These are phyloP conservation scores for Neobulgaria alba DNA, from an alignment of 2,329 filamentous ascomycete genomes.

Conservation along the genomic window DNA sequence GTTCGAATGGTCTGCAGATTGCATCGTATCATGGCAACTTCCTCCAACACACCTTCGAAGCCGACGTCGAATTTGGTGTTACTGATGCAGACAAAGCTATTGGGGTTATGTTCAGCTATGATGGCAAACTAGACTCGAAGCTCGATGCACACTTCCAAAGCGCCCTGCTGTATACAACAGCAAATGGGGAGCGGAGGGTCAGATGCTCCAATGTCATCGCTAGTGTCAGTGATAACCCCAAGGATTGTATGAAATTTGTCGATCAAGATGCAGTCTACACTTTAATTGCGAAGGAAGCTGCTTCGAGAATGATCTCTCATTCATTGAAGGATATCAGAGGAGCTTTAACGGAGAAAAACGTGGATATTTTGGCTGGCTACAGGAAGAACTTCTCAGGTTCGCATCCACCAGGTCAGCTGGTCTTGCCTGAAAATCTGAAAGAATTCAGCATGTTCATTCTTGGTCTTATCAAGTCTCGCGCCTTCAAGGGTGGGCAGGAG, in stretches of 20 bases:
- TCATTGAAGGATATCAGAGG: conserved; percentile 82
- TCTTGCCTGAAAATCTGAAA: conserved; percentile 91
- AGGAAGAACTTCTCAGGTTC: conserved; percentile 81
- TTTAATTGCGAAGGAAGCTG: conserved; percentile 87
- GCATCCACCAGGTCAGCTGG: conserved; percentile 84
- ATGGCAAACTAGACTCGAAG: conserved; percentile 95
- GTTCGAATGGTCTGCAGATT: conserved; percentile 91
- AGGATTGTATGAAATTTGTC: conserved; percentile 83
- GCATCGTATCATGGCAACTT: conserved; percentile 95
- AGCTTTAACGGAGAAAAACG: conserved; percentile 79
- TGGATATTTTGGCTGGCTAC: conserved; percentile 86
- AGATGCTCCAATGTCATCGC: conserved; percentile 91
- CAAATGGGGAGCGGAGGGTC: conserved; percentile 79
- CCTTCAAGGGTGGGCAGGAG: conserved; percentile 88
- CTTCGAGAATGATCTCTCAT: conserved; percentile 65
- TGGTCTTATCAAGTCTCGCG: conserved; percentile 78
- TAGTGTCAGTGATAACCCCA: conserved; percentile 76
- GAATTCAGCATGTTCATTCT: conserved; percentile 97
- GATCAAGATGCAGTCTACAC: conserved; percentile 90
- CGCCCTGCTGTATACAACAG: conserved; percentile 88
- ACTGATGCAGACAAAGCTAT: conserved; percentile 92
- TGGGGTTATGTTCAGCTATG: conserved; percentile 85
- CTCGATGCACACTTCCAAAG: conserved; percentile 97
- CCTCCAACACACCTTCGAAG: conserved; percentile 87
- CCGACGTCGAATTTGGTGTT: conserved; percentile 86